Conservation (phyloP, 345 rosid genomes). For the Eutrema heterophyllum region DNA sequence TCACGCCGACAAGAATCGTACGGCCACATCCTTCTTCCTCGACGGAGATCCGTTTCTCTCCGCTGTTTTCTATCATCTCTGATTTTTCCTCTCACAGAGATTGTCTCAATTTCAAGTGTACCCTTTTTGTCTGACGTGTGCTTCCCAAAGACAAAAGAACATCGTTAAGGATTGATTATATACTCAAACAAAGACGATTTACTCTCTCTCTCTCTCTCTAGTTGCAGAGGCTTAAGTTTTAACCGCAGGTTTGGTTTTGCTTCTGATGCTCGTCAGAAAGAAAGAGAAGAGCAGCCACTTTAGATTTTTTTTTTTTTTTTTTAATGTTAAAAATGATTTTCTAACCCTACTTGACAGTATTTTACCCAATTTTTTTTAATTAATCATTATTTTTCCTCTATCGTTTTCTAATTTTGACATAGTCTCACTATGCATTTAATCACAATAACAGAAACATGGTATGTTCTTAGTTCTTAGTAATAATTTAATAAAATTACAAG, state of each 20-base stretch:
- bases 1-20: conserved; percentile 82
- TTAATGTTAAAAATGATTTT: not conserved
- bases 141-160: conserved; percentile 23
- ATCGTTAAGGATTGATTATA: conserved; percentile 35
- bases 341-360: not conserved
- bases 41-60: conserved; percentile 25
- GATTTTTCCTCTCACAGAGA: not conserved
- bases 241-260: conserved; percentile 62
- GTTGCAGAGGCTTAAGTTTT: conserved; percentile 33
- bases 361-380: not conserved
- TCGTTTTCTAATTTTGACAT: conserved; percentile 19
- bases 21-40: conserved; percentile 28
- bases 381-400: not conserved
- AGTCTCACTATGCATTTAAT: conserved; percentile 18
- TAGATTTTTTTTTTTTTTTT: not conserved
- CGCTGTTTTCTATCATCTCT: conserved; percentile 41
- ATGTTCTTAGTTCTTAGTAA: too few relatives aligned
- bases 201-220: not conserved
- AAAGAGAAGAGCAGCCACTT: conserved; percentile 31
- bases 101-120: conserved; percentile 11
- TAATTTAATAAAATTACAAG: too few relatives aligned
- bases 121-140: conserved; percentile 13
- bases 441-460: not conserved
- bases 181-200: conserved; percentile 16
- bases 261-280: conserved; percentile 47